These are phyloP conservation scores for Aspergillus ochraceoroseus DNA, from an alignment of 2,329 filamentous ascomycete genomes.

Conservation along the genomic window DNA sequence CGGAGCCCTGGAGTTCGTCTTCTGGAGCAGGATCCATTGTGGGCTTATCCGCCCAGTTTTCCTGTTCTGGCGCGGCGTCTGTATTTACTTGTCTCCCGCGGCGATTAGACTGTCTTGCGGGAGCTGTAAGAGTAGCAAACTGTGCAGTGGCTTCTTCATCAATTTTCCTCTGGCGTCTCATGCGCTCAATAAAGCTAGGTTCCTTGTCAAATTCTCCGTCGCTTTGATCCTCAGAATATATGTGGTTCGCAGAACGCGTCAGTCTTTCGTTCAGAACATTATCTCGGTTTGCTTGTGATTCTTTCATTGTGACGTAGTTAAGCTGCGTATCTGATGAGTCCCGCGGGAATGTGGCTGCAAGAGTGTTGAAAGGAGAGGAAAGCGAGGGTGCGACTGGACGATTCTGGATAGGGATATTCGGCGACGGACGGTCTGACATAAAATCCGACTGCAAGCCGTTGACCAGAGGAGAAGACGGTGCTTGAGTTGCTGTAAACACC, in stretches of 20 bases:
- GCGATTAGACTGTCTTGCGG: conserved; percentile 23
- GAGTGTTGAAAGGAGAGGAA: conserved; percentile 38
- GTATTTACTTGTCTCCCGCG: conserved; percentile 3
- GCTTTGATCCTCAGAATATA: conserved; percentile 33
- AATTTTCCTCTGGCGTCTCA: conserved; percentile 32
- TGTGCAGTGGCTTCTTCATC: conserved; percentile 35
- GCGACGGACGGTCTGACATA: conserved; percentile 47
- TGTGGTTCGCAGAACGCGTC: conserved; percentile 35
- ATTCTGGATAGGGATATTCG: conserved; percentile 44
- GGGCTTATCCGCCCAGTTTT: conserved; percentile 12
- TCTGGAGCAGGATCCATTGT: conserved; percentile 13
- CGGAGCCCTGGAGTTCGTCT: conserved; percentile 21
- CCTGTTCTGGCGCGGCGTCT: conserved; percentile 5
- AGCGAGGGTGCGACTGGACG: conserved; percentile 31
- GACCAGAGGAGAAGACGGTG: conserved; percentile 44
- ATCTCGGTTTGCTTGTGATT: conserved; percentile 44
- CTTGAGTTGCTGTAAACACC: conserved; percentile 48
- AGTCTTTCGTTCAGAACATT: conserved; percentile 30
- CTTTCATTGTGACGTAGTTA: conserved; percentile 45
- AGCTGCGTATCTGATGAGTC: conserved; percentile 41
- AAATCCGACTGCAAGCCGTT: conserved; percentile 36
- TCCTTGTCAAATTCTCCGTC: conserved; percentile 45
- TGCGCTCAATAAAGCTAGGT: conserved; percentile 36
- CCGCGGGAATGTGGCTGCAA: conserved; percentile 32
- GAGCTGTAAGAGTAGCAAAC: conserved; percentile 35